Conservation (phyloP, 805 yeast genomes). For the Metschnikowia cerradonensis region DNA sequence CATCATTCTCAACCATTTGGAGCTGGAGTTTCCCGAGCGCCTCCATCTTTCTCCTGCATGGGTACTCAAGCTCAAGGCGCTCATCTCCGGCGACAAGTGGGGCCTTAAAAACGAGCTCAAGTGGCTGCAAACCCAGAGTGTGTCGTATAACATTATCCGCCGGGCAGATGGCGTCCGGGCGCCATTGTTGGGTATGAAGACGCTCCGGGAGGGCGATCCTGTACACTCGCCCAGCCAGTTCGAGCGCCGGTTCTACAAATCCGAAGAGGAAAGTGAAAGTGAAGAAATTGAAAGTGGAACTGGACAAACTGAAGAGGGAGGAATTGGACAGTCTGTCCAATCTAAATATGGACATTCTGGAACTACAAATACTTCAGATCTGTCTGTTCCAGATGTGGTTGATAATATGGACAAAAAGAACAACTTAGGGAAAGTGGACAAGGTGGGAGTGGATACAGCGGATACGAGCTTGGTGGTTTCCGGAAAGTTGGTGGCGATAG, state of each 20-base stretch:
- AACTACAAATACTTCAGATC: too few species aligned
- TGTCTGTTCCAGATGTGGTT: too few species aligned
- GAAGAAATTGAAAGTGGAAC: too few species aligned
- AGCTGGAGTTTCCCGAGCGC: conserved; percentile 41
- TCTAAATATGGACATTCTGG: too few species aligned
- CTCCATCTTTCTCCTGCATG: conserved; percentile 62
- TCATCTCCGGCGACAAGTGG: conserved; percentile 70
- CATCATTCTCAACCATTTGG: conserved; percentile 53
- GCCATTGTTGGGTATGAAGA: conserved; percentile 68
- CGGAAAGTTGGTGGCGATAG: conserved; percentile 49
- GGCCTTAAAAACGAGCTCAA: conserved; percentile 71
- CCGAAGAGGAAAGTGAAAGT: too few species aligned
- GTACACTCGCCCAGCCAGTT: conserved; percentile 55
- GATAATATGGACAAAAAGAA: too few species aligned
- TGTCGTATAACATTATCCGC: conserved; percentile 43
- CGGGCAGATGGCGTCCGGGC: conserved; percentile 26
- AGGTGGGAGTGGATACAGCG: too few species aligned
- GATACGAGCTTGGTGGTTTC: background rate
- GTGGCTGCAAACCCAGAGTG: conserved; percentile 56
- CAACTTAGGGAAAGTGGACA: too few species aligned
- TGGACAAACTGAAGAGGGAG: too few species aligned
- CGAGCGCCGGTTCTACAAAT: conserved; percentile 40
- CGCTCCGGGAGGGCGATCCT: conserved; percentile 60
- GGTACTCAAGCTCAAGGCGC: conserved; percentile 63
- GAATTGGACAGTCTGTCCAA: too few species aligned